Percentiles rank a stretch among this genome's conserved stretches.
phyloP scores from a whole-genome alignment of 2,329 filamentous ascomycete species.

The Colletotrichum echinochloae region DNA sequence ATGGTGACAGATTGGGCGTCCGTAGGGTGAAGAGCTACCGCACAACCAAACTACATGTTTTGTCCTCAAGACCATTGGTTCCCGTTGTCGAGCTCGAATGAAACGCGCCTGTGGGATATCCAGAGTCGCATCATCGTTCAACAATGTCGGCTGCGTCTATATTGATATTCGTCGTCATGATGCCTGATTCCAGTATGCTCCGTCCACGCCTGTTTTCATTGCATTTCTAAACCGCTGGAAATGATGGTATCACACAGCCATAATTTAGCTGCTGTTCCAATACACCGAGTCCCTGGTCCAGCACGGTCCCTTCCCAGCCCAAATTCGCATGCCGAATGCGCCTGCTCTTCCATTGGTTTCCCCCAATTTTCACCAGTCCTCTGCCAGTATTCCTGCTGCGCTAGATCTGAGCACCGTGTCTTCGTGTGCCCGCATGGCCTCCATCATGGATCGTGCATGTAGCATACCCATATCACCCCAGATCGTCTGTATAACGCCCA shows the following conservation, averaged over 20 bases:
- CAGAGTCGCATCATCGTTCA: not conserved
- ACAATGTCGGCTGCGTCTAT: not conserved
- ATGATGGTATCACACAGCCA: slow-evolving; percentile 27
- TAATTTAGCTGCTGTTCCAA: slow-evolving; percentile 8
- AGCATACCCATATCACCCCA: slow-evolving; percentile 65
- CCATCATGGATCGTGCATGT: slow-evolving; percentile 59
- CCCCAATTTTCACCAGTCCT: slow-evolving; percentile 28
- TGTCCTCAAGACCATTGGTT: too few species aligned
- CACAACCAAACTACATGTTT: too few species aligned
- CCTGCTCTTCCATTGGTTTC: not conserved
- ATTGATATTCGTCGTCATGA: not conserved
- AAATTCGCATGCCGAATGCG: not conserved
- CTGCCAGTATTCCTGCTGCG: slow-evolving; percentile 37
- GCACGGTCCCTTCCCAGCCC: not conserved
- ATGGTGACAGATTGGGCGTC: not conserved
- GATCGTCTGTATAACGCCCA: slow-evolving; percentile 59
- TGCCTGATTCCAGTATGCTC: not conserved
- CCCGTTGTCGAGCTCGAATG: not conserved
- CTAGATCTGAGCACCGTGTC: slow-evolving; percentile 39
- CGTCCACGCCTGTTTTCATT: not conserved
- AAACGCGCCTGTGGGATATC: too few species aligned
- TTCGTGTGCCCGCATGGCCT: slow-evolving; percentile 51
- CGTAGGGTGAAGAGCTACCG: too few species aligned
- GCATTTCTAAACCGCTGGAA: slow-evolving; percentile 2
- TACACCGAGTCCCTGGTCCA: not conserved